Percentiles rank a stretch among this genome's conserved stretches.
Conservation (phyloP, 108 stramenopile species). For the Cyclotella sp. region DNA sequence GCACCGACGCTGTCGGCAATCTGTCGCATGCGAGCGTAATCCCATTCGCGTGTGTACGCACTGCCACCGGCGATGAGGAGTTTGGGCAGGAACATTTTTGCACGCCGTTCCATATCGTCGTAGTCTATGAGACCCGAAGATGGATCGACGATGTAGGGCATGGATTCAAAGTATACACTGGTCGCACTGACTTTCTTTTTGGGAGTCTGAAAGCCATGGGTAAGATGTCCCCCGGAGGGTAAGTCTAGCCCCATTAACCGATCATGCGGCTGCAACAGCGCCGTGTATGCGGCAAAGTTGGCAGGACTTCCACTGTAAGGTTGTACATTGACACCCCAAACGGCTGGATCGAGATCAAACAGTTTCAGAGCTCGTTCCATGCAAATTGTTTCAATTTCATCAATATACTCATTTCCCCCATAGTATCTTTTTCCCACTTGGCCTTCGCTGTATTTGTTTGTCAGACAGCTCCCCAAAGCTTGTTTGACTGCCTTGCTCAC, state of each 20-base stretch:
- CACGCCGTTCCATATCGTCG: conserved; percentile 93
- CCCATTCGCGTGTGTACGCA: conserved; percentile 99
- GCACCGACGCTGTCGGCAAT: conserved; percentile 98
- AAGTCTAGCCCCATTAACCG: conserved; percentile 99
- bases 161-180: conserved; percentile 97
- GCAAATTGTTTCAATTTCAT: conserved; percentile 96
- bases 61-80: conserved; percentile 97
- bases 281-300: conserved; percentile 99
- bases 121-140: conserved; percentile 96
- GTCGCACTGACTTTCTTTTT: conserved; percentile 99
- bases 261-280: conserved; percentile 96
- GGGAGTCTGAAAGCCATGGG: conserved; percentile 98
- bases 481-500: conserved; percentile 93
- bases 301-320: conserved; percentile 97
- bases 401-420: conserved; percentile 96
- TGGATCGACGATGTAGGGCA: conserved; percentile 97
- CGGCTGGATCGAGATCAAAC: conserved; percentile 78
- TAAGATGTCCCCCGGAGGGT: conserved; percentile 98
- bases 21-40: conserved; percentile 94
- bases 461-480: conserved; percentile 95
- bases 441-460: conserved; percentile 99
- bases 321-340: conserved; percentile 99
- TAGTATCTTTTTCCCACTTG: conserved; percentile 97
- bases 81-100: conserved; percentile 97
- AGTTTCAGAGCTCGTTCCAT: conserved; percentile 91